Base-by-base conservation (phyloP, 2,329 filamentous ascomycete species). In the Setomelanomma holmii region DNA sequence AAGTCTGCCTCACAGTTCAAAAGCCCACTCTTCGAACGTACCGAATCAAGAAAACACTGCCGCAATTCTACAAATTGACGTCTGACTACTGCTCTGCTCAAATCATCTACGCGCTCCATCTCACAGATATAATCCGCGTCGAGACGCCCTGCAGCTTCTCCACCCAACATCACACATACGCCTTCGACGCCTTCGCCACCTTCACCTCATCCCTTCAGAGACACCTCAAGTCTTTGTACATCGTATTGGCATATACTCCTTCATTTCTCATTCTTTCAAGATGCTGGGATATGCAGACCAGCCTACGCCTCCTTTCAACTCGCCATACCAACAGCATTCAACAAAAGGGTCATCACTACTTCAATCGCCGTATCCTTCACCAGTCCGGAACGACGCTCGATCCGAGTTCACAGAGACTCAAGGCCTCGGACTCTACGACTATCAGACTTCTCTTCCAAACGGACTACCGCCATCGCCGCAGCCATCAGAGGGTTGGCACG, bases 1-100 rank as follows among this genome's bases (percentile, higher is more conserved):
- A 33, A 70, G 61, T 75, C 72, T 73, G 72, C 72, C 72, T 75
- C 60, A 68, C 64, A 49, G 58, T 55, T 61, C 57, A 67, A 66
- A 63, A 69, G 61, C 67, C 64, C 62, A 69, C 57, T 57, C 40
- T 63, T 56, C 56, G 60, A 66, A 67, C 55, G 50, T 54, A 55
- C 56, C 55, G 46, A 44, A 63, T 61, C 48, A 52, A 66, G 60
- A 64, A 55, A 59, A 66, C 69, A 71, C 72, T 67, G 71, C 69
- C 67, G 64, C 69, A 68, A 61, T 63, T 61, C 63, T 60, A 60
- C 54, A 65, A 60, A 64, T 55, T 53, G 46, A 60, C 53, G 47
- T 64, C 55, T 61, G 50, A 56, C 53, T 56, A 56, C 51, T 56
- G 47, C 59, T 53, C 54, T 65, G 39, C 57, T 60, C 48, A 61